Base-by-base conservation (phyloP, 352 stramenopile genomes). In the Elongisporangium senticosum region DNA sequence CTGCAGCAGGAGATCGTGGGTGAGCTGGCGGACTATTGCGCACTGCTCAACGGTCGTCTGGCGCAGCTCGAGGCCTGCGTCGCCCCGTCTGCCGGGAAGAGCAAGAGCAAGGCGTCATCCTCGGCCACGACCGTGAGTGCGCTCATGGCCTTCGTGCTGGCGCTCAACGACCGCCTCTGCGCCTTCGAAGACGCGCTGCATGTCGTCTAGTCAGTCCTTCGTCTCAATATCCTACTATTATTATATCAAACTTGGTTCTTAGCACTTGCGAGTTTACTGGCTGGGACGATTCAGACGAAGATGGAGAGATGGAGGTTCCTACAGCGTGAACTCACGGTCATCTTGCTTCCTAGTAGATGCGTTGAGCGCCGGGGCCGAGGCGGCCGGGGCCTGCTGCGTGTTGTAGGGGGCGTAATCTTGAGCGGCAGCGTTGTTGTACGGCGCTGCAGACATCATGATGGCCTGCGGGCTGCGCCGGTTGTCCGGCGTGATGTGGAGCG, bases 241-340 rank as follows among this genome's bases (percentile, higher is more conserved):
- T 43, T 43, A 43, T 43, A 43, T 43, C 33, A 43, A 43, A 43
- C 33, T 43, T 43, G 28, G 28, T 17, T 43, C 13, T 43, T 43
- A 43, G 33, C 33, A 43, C 33, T 43, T 43, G 11, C 33, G 33
- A 43, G 33, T 43, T 43, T 43, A 43, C 33, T 43, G 33, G 33
- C 33, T 43, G 33, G 33, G 33, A 43, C 33, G 33, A 43, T 43
- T 43, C 33, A 43, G 33, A 43, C 33, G 33, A 26, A 26, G 10
- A 10, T 10, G 4, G 26, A 6, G 26, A 37, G 26, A 37, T 37
- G 8, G 26, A 37, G 5, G 26, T 11, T 7, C 33, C 33, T 43
- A 76, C 20, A 76, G 59, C 54, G 68, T 72, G 49, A 76, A 76
- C 53, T 76, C 68, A 54, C 68, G 68, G 37, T 76, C 64, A 47